phyloP scores from a whole-genome alignment of 495 filamentous ascomycete species.

The Penicillium riverlandense region DNA sequence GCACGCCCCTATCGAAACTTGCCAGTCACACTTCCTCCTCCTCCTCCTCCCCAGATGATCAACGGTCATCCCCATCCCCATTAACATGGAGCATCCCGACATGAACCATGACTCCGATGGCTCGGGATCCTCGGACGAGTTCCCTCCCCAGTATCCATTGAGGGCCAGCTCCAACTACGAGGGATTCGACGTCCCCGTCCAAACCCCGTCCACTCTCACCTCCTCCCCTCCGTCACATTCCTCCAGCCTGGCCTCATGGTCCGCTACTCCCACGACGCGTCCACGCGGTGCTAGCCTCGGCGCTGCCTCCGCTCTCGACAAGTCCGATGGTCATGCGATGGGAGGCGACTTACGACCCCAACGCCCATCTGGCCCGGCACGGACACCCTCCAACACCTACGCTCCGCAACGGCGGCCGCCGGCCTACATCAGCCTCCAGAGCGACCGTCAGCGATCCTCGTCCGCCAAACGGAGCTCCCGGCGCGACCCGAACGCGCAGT shows the following conservation, averaged over 20 bases:
- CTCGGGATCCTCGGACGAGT: constrained; percentile 58
- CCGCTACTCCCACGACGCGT: constrained; percentile 26
- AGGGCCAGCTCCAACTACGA: constrained; percentile 35
- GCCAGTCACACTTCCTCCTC: background rate
- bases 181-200: constrained; percentile 27
- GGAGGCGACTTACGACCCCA: constrained; percentile 34
- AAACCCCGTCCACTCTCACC: constrained; percentile 34
- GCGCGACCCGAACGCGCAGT: constrained; percentile 71
- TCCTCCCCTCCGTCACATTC: constrained; percentile 35
- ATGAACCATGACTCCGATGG: constrained; percentile 56
- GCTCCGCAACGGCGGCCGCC: constrained; percentile 66
- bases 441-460: constrained; percentile 45
- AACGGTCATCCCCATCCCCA: constrained; percentile 12
- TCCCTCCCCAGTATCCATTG: constrained; percentile 35
- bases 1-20: constrained; percentile 17
- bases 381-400: constrained; percentile 67
- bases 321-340: constrained; percentile 22
- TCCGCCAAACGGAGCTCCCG: constrained; percentile 43
- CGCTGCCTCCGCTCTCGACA: constrained; percentile 23
- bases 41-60: constrained; percentile 6
- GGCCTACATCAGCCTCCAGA: constrained; percentile 48
- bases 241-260: constrained; percentile 35
- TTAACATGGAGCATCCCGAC: constrained; percentile 49
- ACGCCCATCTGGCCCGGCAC: constrained; percentile 52
- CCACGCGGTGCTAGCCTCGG: constrained; percentile 38